A percentile compares a stretch with the other conserved stretches of the same genome.
These are phyloP conservation scores for Actinomortierella ambigua DNA, from an alignment of 371 early-diverging fungal species.

Conservation along the genomic window DNA sequence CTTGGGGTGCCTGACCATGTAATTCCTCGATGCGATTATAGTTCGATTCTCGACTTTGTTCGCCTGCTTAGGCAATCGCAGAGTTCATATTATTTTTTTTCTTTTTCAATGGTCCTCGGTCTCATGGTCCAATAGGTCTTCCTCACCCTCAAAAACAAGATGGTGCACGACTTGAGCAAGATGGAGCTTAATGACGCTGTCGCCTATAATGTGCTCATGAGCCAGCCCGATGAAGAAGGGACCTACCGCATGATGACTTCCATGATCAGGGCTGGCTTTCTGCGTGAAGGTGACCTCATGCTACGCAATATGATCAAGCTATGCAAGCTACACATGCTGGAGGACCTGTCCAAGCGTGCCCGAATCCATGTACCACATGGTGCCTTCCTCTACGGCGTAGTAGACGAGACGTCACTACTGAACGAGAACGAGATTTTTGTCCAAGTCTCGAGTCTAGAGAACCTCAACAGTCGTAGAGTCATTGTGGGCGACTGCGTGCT, in stretches of 20 bases:
- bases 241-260: conserved; percentile 53
- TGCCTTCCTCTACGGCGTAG: conserved; percentile 73
- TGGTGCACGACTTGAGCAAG: conserved; percentile 50
- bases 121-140: conserved; percentile 56
- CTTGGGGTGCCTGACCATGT: conserved; percentile 65
- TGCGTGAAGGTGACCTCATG: conserved; percentile 58
- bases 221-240: conserved; percentile 63
- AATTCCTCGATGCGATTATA: too few species aligned
- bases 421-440: conserved; percentile 75
- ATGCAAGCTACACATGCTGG: conserved; percentile 58
- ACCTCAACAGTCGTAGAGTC: conserved; percentile 26
- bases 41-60: too few species aligned
- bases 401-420: conserved; percentile 77
- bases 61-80: too few species aligned
- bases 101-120: too few species aligned
- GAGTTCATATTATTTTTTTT: neutral
- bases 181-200: conserved; percentile 50
- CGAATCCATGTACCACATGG: conserved; percentile 72
- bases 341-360: conserved; percentile 71
- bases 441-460: conserved; percentile 50
- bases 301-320: conserved; percentile 61
- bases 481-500: conserved; percentile 60
- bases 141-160: conserved; percentile 52
- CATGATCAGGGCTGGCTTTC: conserved; percentile 65
- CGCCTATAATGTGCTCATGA: conserved; percentile 54